Base-by-base conservation (phyloP, 176 grass and related monocot genomes). In the Oropetium thomaeum region DNA sequence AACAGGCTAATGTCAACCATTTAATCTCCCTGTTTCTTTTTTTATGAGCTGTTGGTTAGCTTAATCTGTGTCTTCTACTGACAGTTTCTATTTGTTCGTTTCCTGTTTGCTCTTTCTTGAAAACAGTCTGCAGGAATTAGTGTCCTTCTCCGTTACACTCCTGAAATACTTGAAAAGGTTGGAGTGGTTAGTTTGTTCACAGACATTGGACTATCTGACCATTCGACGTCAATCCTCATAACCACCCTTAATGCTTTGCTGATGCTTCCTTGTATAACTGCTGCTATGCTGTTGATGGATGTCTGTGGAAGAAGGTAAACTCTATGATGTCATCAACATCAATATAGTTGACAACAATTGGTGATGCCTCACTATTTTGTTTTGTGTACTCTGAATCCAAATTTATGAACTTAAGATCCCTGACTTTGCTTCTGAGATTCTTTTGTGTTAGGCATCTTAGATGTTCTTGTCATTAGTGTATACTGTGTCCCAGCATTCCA, bases 271-370 rank as follows among this genome's bases (percentile, higher is more conserved):
- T 84, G 83, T 75, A 91, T 97, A 65, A 87, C 83, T 79, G 67
- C 81, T 33, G 89, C 94, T 42, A 93, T 97, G 94, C 81, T 92
- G 44, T 79, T 93, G 64, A 93, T 97, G 90, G 94, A 93, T 80
- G 41, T 91, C 65, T 88, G 88, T 0, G 90, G 86, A 70, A 83
- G 94, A 91, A 93, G 94, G 90, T 93, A 83, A 61, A 71, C 58
- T 77, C 30, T 17, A 26, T 32, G 17, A 77, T 25, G 38, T 32
- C 5, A 31, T 58, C 19, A 71, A 47, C 12, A 49, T 67, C 3
- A 44, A 58, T 58, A 28, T 29, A 66, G 3, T 25, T 61, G 62
- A 51, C 28, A 64, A 25, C 43, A 38, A 9, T 19, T 63, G 10
- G 6, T 22, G 53, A 9, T 22, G 28, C 19, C 44, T 62, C 54